Base-by-base conservation (phyloP, 306 rosid species). In the Arachis stenosperma region DNA sequence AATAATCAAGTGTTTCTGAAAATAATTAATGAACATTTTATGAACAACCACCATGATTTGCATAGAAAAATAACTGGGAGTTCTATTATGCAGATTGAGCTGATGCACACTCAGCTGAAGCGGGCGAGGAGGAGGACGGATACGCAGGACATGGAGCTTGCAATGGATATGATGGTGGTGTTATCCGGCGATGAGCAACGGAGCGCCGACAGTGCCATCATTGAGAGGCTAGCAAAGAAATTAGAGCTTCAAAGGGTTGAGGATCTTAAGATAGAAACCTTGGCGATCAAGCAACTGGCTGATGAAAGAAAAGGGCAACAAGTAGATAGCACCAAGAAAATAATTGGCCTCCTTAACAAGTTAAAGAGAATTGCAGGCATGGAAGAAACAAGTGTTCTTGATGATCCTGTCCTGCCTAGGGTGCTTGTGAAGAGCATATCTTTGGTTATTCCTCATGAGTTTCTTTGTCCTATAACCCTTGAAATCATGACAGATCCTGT, bases 401-500 rank as follows among this genome's bases (percentile, higher is more conserved):
- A 82, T 64, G 89, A 82, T 75, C 92, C 88, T 60, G 78, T 78
- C 40, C 3, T 47, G 6, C 78, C 86, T 0, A 88, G 65, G 78
- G 69, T 47, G 78, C 84, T 90, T 56, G 80, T 59, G 61, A 84
- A 73, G 65, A 75, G 76, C 61, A 81, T 54, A 50, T 89, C 98
- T 77, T 74, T 84, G 76, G 54, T 86, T 68, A 93, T 93, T 65
- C 98, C 97, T 60, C 82, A 93, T 71, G 98, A 93, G 80, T 93
- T 93, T 48, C 92, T 90, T 13, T 93, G 98, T 61, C 97, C 98
- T 22, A 84, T 93, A 61, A 87, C 96, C 6, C 75, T 93, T 1
- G 98, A 93, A 79, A 86, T 93, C 79, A 93, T 93, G 98, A 77
- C 86, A 11, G 96, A 93, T 86, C 98, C 96, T 79, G 90, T 93